Evolutionary conservation across 768 basidiomycete genomes (phyloP).

Genomic region (Lactifluus subvellereus): DNA sequence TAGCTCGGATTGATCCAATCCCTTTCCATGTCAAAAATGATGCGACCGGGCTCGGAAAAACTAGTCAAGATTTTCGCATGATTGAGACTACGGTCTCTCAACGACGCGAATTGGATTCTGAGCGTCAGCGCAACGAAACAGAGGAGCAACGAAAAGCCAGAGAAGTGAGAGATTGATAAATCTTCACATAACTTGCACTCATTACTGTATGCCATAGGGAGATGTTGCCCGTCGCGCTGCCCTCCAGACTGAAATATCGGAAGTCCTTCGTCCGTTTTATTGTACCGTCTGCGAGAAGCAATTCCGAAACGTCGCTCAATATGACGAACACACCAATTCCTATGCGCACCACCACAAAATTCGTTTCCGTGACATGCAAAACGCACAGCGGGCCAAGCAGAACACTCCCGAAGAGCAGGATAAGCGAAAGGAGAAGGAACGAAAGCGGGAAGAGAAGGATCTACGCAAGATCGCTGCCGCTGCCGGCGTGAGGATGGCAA

Average conservation of each 20-base stretch:
- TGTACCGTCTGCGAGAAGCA: conserved; percentile 83
- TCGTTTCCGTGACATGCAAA: conserved; percentile 77
- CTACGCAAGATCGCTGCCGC: conserved; percentile 79
- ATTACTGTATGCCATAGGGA: conserved; percentile 39
- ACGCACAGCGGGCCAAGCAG: conserved; percentile 50
- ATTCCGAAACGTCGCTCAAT: conserved; percentile 79
- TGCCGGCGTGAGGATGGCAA: conserved; percentile 62
- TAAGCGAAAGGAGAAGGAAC: conserved; percentile 78
- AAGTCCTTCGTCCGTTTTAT: conserved; percentile 68
- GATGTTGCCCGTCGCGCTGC: conserved; percentile 58
- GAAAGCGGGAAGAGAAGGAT: conserved; percentile 80
- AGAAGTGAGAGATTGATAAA: conserved; percentile 44
- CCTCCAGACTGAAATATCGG: conserved; percentile 60
- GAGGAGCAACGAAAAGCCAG: conserved; percentile 68
- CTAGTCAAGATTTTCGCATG: conserved; percentile 72
- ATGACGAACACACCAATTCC: conserved; percentile 86
- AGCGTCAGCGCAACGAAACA: conserved; percentile 73
- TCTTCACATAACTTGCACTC: neutral
- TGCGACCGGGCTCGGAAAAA: conserved; percentile 73
- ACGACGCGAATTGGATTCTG: conserved; percentile 73
- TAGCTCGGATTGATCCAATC: conserved; percentile 78
- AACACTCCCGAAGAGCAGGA: conserved; percentile 62
- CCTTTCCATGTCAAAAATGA: conserved; percentile 79
- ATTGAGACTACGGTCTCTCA: conserved; percentile 82
- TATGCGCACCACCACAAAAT: conserved; percentile 85